Evolutionary conservation across 2,329 filamentous ascomycete species (phyloP).

Genomic region (Daldinia sp.): DNA sequence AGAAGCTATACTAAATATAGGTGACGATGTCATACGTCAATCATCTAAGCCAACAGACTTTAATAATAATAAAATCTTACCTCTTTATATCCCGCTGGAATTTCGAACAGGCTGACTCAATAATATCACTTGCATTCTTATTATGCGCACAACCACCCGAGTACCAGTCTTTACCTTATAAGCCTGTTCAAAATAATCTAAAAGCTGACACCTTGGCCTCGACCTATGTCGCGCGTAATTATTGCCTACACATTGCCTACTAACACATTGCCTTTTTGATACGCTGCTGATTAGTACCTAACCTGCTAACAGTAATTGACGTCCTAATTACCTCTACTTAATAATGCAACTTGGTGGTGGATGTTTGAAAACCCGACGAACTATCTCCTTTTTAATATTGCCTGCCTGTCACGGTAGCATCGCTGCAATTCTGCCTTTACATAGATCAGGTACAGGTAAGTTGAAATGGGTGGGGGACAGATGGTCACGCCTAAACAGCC

Average conservation of each 20-base stretch:
- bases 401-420: slow-evolving; percentile 25
- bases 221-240: slow-evolving; percentile 4
- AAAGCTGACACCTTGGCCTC: slow-evolving; percentile 14
- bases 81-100: neutral
- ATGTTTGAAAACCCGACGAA: neutral
- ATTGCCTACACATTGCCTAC: neutral
- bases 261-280: neutral
- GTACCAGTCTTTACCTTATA: slow-evolving; percentile 8
- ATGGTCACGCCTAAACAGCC: slow-evolving; percentile 31
- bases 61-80: neutral
- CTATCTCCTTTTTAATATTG: slow-evolving; percentile 14
- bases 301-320: slow-evolving; percentile 2
- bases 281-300: slow-evolving; percentile 14
- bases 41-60: neutral
- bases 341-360: neutral
- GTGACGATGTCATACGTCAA: neutral
- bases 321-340: slow-evolving; percentile 9
- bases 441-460: slow-evolving; percentile 5
- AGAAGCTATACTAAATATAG: slow-evolving; percentile 6
- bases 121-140: slow-evolving; percentile 21
- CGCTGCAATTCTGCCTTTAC: slow-evolving; percentile 9
- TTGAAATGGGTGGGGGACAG: slow-evolving; percentile 25
- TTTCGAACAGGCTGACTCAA: neutral
- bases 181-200: slow-evolving; percentile 1
- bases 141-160: slow-evolving; percentile 11